Conservation (phyloP, 805 yeast species). For the Candida ulmi region DNA sequence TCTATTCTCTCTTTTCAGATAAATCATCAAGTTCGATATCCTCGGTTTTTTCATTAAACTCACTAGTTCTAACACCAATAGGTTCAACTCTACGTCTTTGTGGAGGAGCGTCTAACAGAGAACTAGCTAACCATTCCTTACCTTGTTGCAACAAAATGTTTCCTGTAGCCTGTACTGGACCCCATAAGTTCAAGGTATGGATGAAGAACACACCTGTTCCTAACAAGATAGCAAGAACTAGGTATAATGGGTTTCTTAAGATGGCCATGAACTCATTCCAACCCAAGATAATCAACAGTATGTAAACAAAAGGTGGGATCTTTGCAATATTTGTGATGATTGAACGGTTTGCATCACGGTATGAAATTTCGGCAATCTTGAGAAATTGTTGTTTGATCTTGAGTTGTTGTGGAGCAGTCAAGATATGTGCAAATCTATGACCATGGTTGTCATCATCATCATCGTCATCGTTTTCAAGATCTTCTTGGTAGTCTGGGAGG, state of each 20-base stretch:
- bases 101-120: constrained; percentile 45
- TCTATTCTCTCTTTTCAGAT: constrained; percentile 5
- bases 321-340: constrained; percentile 70
- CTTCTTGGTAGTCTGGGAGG: constrained; percentile 49
- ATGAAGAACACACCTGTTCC: constrained; percentile 62
- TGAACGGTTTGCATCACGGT: constrained; percentile 84
- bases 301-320: constrained; percentile 80
- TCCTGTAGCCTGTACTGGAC: constrained; percentile 63
- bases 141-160: constrained; percentile 52
- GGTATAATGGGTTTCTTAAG: constrained; percentile 77
- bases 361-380: constrained; percentile 72
- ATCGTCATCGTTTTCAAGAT: constrained; percentile 28
- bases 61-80: neutral
- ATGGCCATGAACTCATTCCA: constrained; percentile 95
- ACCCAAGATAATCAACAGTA: constrained; percentile 69
- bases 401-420: constrained; percentile 52
- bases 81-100: constrained; percentile 3
- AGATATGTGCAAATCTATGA: constrained; percentile 48
- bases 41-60: neutral
- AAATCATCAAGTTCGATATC: neutral
- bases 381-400: constrained; percentile 55
- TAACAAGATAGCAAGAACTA: constrained; percentile 51
- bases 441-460: constrained; percentile 32
- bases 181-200: constrained; percentile 66
- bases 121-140: constrained; percentile 51